Evolutionary conservation across 768 basidiomycete species (phyloP).

Genomic region (Russula olivacea): DNA sequence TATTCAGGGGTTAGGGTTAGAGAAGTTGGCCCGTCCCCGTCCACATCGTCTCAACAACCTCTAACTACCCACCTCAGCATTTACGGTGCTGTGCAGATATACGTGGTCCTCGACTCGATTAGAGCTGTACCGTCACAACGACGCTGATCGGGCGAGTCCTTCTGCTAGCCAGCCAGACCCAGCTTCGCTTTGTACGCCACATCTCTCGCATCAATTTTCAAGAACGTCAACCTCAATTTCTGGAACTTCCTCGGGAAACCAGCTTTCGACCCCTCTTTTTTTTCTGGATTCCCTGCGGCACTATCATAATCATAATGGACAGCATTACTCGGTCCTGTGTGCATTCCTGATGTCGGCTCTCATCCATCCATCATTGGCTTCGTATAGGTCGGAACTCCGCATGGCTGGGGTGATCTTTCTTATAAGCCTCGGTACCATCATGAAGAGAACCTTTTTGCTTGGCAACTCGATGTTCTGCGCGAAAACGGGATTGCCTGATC

Average conservation of each 20-base stretch:
- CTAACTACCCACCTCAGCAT: background rate
- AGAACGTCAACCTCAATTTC: slow-evolving; percentile 31
- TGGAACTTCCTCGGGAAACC: slow-evolving; percentile 34
- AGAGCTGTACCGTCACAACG: slow-evolving; percentile 25
- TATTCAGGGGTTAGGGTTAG: no score
- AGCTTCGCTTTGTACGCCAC: slow-evolving; percentile 31
- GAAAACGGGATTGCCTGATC: slow-evolving; percentile 43
- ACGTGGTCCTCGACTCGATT: slow-evolving; percentile 18
- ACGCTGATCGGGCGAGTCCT: slow-evolving; percentile 29
- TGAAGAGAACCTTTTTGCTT: slow-evolving; percentile 45
- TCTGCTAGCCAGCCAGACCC: slow-evolving; percentile 28
- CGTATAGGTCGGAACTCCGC: slow-evolving; percentile 40
- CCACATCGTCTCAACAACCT: no score
- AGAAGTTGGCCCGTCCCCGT: no score
- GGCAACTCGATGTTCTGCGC: slow-evolving; percentile 41
- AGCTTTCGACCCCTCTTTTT: slow-evolving; percentile 33
- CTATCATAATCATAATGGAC: slow-evolving; percentile 42
- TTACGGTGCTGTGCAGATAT: slow-evolving; percentile 13
- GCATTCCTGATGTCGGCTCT: slow-evolving; percentile 56
- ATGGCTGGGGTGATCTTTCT: slow-evolving; percentile 49
- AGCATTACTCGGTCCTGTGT: slow-evolving; percentile 46
- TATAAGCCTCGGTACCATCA: slow-evolving; percentile 46
- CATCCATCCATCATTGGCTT: slow-evolving; percentile 49
- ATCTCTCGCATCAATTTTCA: slow-evolving; percentile 34
- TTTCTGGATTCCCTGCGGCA: slow-evolving; percentile 28